Percentiles rank a stretch among this genome's conserved stretches.
These are phyloP conservation scores for Neofusicoccum laricinum DNA, from an alignment of 2,329 filamentous ascomycete genomes.

Conservation along the genomic window DNA sequence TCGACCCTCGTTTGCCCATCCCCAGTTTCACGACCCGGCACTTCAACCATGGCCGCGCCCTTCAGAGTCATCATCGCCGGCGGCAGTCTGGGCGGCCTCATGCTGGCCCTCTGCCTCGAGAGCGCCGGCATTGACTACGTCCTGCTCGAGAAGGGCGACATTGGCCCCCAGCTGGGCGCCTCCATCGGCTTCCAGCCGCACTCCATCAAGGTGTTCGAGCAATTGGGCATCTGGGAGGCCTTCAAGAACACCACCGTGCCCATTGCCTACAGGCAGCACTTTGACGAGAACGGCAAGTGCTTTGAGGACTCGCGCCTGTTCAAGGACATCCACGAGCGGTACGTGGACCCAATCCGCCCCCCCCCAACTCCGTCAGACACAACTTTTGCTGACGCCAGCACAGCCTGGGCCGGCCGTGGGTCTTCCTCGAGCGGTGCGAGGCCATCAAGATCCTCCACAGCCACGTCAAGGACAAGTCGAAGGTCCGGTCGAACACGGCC, in stretches of 20 bases:
- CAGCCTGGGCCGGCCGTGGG: constrained; percentile 3
- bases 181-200: constrained; percentile 24
- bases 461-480: constrained; percentile 22
- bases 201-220: constrained; percentile 24
- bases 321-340: background rate
- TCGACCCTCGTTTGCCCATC: background rate
- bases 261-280: background rate
- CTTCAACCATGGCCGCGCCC: background rate
- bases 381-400: background rate
- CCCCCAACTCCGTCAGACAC: no score
- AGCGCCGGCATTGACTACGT: constrained; percentile 22
- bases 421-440: constrained; percentile 3
- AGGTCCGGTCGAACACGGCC: constrained; percentile 17
- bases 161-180: constrained; percentile 24
- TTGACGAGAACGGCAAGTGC: constrained; percentile 5
- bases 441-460: constrained; percentile 19
- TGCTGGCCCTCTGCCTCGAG: constrained; percentile 22
- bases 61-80: constrained; percentile 18
- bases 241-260: background rate
- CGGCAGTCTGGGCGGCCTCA: constrained; percentile 18
- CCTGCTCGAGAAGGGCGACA: constrained; percentile 24
- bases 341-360: background rate
- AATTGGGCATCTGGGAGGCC: constrained; percentile 20
- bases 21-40: background rate
- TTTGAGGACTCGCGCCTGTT: constrained; percentile 4